Conservation (phyloP, 2,329 filamentous ascomycete species). For the Huntiella omanensis region DNA sequence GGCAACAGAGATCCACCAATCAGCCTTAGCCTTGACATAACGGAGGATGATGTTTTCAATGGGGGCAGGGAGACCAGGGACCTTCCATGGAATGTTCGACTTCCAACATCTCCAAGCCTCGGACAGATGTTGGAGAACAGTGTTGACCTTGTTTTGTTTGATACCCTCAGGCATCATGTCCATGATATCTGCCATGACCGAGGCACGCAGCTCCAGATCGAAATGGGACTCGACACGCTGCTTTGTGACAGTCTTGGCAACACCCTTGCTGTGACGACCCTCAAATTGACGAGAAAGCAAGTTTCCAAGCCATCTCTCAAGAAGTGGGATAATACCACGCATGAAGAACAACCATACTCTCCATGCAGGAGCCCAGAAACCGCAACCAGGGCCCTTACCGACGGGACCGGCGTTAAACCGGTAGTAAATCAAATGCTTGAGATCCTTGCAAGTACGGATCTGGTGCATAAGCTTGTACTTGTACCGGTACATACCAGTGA, state of each 20-base stretch:
- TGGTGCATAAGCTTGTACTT: slow-evolving; percentile 99
- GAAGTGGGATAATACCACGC: slow-evolving; percentile 88
- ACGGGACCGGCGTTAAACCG: slow-evolving; percentile 95
- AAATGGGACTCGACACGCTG: slow-evolving; percentile 98
- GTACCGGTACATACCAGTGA: slow-evolving; percentile 99
- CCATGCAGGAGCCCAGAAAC: slow-evolving; percentile 98
- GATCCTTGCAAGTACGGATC: slow-evolving; percentile 93
- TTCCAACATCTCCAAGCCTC: slow-evolving; percentile 99
- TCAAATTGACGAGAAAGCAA: slow-evolving; percentile 93
- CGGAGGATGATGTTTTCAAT: slow-evolving; percentile 98
- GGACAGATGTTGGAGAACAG: slow-evolving; percentile 86
- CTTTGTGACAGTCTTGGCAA: slow-evolving; percentile 97
- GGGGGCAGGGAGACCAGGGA: slow-evolving; percentile 83
- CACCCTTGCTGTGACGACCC: slow-evolving; percentile 94
- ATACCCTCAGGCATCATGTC: slow-evolving; percentile 99
- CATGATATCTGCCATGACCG: slow-evolving; percentile 97
- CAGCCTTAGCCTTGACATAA: slow-evolving; percentile 97
- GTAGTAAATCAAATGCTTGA: slow-evolving; percentile 99
- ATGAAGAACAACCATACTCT: slow-evolving; percentile 99
- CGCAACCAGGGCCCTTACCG: slow-evolving; percentile 91
- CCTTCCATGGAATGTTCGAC: slow-evolving; percentile 99
- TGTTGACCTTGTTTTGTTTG: slow-evolving; percentile 98
- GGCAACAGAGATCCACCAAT: slow-evolving; percentile 99
- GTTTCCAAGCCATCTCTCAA: slow-evolving; percentile 96
- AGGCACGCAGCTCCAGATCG: slow-evolving; percentile 88